A percentile compares a stretch with the other conserved stretches of the same genome.
Evolutionary conservation across 352 stramenopile genomes (phyloP).

Genomic region (Pythium grandisporangium): DNA sequence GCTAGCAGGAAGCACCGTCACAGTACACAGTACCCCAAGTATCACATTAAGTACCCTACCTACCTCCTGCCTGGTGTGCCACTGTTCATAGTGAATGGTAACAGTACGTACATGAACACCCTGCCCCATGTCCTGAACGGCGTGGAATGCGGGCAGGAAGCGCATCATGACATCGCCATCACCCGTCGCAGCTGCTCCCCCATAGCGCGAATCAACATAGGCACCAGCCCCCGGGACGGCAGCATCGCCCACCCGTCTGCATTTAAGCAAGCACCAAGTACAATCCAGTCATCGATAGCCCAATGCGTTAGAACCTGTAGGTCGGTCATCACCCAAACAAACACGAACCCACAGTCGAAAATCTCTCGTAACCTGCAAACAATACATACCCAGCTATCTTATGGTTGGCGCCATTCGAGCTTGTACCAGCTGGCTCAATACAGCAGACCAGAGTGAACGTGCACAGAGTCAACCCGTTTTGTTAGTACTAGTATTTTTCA

Average conservation of each 20-base stretch:
- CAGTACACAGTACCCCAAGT: no score
- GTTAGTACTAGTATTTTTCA: no score
- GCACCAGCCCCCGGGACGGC: constrained; percentile 76
- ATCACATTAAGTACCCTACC: no score
- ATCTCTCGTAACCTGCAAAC: no score
- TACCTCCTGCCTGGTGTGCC: no score
- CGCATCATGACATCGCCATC: constrained; percentile 91
- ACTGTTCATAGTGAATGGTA: neutral
- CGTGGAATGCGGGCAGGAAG: constrained; percentile 80
- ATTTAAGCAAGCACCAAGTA: neutral
- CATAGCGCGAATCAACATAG: constrained; percentile 78
- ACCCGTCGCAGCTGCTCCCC: constrained; percentile 77
- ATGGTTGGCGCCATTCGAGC: constrained; percentile 85
- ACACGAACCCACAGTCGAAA: neutral
- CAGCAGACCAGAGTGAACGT: neutral
- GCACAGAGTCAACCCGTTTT: neutral
- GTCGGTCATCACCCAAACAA: neutral
- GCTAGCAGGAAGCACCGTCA: constrained; percentile 15
- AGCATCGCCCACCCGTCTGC: constrained; percentile 82
- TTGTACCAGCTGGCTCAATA: constrained; percentile 48
- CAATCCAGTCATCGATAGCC: no score
- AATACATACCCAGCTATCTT: constrained; percentile 82
- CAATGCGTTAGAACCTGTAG: no score
- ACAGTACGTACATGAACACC: constrained; percentile 48
- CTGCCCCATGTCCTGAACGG: constrained; percentile 71